phyloP scores from a whole-genome alignment of 2,329 filamentous ascomycete genomes.

The Cladophialophora immunda region DNA sequence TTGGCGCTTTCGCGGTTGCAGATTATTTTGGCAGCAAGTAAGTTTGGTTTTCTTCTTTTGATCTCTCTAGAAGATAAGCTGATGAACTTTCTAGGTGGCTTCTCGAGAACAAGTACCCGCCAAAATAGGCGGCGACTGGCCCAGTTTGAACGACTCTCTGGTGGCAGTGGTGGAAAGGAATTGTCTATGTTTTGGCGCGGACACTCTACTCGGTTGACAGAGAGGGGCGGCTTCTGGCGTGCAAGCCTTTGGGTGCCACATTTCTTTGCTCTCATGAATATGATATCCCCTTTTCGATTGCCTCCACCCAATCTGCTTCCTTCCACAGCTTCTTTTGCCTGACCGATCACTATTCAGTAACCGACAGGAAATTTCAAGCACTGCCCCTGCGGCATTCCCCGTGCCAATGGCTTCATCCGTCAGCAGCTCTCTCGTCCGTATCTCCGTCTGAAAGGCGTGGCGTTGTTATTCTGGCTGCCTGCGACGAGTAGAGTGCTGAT shows the following conservation, averaged over 20 bases:
- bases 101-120: constrained; percentile 60
- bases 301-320: constrained; percentile 5
- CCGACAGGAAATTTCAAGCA: background rate
- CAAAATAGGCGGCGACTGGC: constrained; percentile 47
- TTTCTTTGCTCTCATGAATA: constrained; percentile 32
- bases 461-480: background rate
- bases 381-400: background rate
- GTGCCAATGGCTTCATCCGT: background rate
- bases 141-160: constrained; percentile 4
- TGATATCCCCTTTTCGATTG: constrained; percentile 35
- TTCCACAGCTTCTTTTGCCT: background rate
- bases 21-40: constrained; percentile 62
- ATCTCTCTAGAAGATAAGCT: background rate
- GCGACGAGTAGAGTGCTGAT: constrained; percentile 38
- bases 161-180: constrained; percentile 9
- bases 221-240: constrained; percentile 31
- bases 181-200: constrained; percentile 27
- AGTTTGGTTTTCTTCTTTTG: constrained; percentile 26
- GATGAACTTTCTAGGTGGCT: constrained; percentile 53
- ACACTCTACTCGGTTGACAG: constrained; percentile 36
- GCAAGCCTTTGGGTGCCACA: constrained; percentile 28
- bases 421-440: background rate
- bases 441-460: background rate
- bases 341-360: background rate
- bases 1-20: constrained; percentile 54